Evolutionary conservation across 208 protist species (phyloP), one percentile per base, ranked within the genome.

Genomic region (Leishmania guyanensis): DNA sequence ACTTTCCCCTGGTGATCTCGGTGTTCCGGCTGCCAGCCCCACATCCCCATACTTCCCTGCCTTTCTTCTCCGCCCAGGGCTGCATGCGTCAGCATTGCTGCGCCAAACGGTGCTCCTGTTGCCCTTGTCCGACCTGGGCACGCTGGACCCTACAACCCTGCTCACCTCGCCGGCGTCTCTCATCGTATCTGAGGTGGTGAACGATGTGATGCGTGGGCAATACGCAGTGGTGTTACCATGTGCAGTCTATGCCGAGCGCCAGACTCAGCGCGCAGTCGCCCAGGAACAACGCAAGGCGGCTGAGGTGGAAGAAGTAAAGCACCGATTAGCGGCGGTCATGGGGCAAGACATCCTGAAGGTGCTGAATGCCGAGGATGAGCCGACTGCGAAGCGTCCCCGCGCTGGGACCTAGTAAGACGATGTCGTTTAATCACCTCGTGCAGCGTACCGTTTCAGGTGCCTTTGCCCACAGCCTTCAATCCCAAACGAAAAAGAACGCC

Each of bases 301-400:
- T 22, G 88, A 91, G 39, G 78, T 87, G 80, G 84, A 89, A 36
- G 86, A 90, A 64, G 83, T 92, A 46, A 87, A 84, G 85, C 90
- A 79, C 56, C 82, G 82, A 29, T 82, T 89, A 50, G 86, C 84
- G 16, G 86, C 86, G 1, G 84, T 82, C 39, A 87, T 89, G 73
- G 81, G 79, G 17, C 56, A 80, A 9, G 83, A 87, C 43, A 84
- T 83, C 58, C 77, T 89, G 5, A 72, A 68, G 53, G 81, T 81
- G 66, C 75, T 88, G 26, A 85, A 85, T n/a, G 66, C 65, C 14
- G 79, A 74, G 71, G 77, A 72, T 17, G 75, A 73, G 50, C 56
- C 33, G 20, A 22, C 54, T 22, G 26, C 71, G 8, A 85, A 84
- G 68, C 66, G 75, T 14, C 74, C 62, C 6, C 83, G 86, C 58